Percentiles rank a stretch among this genome's conserved stretches.
These are phyloP conservation scores for Wickerhamomyces chambardii DNA, from an alignment of 805 yeast genomes.

Conservation along the genomic window DNA sequence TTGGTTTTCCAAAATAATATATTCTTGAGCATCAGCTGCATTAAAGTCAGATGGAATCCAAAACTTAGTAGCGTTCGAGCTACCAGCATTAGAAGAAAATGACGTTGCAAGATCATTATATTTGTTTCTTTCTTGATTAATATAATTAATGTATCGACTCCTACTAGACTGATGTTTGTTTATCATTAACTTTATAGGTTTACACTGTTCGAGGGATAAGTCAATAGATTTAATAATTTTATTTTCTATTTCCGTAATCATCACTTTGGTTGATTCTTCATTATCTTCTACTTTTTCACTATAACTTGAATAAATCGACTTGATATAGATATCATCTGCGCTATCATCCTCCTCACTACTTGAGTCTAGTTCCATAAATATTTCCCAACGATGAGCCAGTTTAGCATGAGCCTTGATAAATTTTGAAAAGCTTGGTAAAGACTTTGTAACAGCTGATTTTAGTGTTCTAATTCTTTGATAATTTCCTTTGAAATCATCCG, in stretches of 20 bases:
- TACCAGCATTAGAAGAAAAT: neutral
- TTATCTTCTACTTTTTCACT: slow-evolving; percentile 16
- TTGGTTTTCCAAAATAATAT: slow-evolving; percentile 14
- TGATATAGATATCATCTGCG: slow-evolving; percentile 9
- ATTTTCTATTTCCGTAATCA: slow-evolving; percentile 16
- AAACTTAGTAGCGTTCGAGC: neutral
- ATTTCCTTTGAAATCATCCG: slow-evolving; percentile 11
- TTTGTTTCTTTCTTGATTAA: slow-evolving; percentile 3
- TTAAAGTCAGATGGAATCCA: neutral
- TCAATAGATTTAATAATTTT: slow-evolving; percentile 20
- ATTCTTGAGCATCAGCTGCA: slow-evolving; percentile 10
- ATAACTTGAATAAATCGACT: slow-evolving; percentile 20
- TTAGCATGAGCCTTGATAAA: slow-evolving; percentile 8
- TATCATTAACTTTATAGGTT: slow-evolving; percentile 14
- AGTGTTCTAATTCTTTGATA: slow-evolving; percentile 11
- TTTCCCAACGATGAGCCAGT: slow-evolving; percentile 19
- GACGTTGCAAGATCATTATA: neutral
- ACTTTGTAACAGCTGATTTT: slow-evolving; percentile 9
- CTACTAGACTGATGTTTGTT: slow-evolving; percentile 22
- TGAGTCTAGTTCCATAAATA: slow-evolving; percentile 18
- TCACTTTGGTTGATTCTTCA: slow-evolving; percentile 18
- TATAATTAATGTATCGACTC: slow-evolving; percentile 21
- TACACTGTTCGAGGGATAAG: slow-evolving; percentile 14
- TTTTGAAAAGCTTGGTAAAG: slow-evolving; percentile 4
- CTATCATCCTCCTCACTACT: slow-evolving; percentile 10